Percentiles rank a stretch among this genome's conserved stretches.
Conservation (phyloP, 495 filamentous ascomycete genomes). For the Aspergillus kassunensis region DNA sequence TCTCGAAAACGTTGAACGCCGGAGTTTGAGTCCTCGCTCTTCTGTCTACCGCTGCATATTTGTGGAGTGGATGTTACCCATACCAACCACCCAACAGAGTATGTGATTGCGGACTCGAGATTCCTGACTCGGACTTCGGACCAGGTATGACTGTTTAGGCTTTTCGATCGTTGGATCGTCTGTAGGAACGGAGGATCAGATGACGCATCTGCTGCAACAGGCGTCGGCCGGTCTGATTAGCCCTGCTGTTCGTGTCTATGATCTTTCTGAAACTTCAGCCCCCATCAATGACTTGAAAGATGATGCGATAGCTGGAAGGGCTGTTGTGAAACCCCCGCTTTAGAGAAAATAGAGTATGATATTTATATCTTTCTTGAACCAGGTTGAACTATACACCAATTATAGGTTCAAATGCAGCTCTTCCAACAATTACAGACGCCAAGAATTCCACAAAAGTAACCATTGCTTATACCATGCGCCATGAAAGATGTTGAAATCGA, state of each 20-base stretch:
- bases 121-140: constrained; percentile 30
- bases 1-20: too few relatives aligned
- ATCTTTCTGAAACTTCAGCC: constrained; percentile 18
- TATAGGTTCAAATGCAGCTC: not conserved
- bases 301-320: constrained; percentile 23
- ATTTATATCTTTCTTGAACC: too few relatives aligned
- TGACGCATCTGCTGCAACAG: constrained; percentile 21
- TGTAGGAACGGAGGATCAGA: constrained; percentile 27
- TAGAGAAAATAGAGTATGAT: not conserved
- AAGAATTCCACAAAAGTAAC: not conserved
- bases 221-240: constrained; percentile 20
- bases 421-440: not conserved
- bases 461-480: constrained; percentile 16
- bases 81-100: too few relatives aligned
- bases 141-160: constrained; percentile 16
- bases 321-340: constrained; percentile 23
- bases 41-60: too few relatives aligned
- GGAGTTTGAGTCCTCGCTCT: too few relatives aligned
- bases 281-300: constrained; percentile 17
- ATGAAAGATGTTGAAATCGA: too few relatives aligned
- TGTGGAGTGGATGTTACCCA: too few relatives aligned
- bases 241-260: constrained; percentile 22
- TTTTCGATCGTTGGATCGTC: constrained; percentile 28
- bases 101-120: constrained; percentile 27
- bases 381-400: too few relatives aligned